Evolutionary conservation across 257 asterid genomes (phyloP).

Genomic region (Thymus quinquecostatus): DNA sequence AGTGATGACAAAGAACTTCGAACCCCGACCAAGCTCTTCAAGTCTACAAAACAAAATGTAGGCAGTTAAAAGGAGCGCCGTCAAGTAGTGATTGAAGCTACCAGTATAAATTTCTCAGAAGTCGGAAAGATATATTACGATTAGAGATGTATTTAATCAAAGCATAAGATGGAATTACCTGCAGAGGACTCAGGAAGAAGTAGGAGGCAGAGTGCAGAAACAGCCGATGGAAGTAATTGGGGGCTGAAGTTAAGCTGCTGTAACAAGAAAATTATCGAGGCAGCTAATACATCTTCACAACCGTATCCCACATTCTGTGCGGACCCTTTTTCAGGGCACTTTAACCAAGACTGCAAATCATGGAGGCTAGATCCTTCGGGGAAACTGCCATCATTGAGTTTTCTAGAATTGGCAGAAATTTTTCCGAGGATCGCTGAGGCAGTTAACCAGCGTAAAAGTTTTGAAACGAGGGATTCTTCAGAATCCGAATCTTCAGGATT

Average conservation of each 20-base stretch:
- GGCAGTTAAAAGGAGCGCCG: slow-evolving; percentile 19
- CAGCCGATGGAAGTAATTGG: slow-evolving; percentile 64
- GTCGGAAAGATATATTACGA: slow-evolving; percentile 4
- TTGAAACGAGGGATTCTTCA: slow-evolving; percentile 60
- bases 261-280: slow-evolving; percentile 66
- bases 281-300: slow-evolving; percentile 54
- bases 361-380: slow-evolving; percentile 42
- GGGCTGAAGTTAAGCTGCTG: slow-evolving; percentile 56
- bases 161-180: slow-evolving; percentile 50
- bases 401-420: slow-evolving; percentile 44
- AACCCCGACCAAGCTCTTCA: slow-evolving; percentile 36
- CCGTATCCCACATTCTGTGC: slow-evolving; percentile 32
- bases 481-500: slow-evolving; percentile 39
- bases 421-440: slow-evolving; percentile 79
- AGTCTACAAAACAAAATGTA: slow-evolving; percentile 39
- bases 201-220: slow-evolving; percentile 75
- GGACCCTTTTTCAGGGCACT: slow-evolving; percentile 36
- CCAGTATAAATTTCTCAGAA: neutral
- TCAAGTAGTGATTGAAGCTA: slow-evolving; percentile 2
- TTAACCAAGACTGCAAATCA: slow-evolving; percentile 58
- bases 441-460: slow-evolving; percentile 86
- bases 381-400: slow-evolving; percentile 31
- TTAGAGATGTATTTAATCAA: neutral
- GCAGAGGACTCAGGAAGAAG: slow-evolving; percentile 47
- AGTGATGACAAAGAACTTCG: slow-evolving; percentile 48